These are phyloP conservation scores for Linnemannia schmuckeri DNA, from an alignment of 192 early-diverging fungal genomes.

Conservation along the genomic window DNA sequence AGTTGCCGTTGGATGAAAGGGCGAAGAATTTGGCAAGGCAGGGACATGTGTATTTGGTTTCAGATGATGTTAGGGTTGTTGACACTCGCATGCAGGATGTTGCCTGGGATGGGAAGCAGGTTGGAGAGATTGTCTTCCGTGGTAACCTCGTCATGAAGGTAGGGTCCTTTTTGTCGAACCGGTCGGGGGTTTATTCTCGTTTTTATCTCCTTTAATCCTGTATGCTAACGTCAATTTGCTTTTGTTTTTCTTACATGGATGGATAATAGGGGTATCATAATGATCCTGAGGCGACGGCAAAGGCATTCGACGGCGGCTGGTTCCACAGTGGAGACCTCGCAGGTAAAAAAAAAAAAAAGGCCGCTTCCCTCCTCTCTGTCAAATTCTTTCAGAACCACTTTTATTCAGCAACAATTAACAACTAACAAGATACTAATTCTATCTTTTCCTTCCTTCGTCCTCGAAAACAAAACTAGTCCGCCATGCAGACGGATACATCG, in stretches of 20 bases:
- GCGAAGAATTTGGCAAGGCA: slow-evolving; percentile 63
- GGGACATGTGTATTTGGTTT: slow-evolving; percentile 62
- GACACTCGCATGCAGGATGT: slow-evolving; percentile 60
- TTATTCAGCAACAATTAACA: background rate
- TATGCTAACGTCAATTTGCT: too few species aligned
- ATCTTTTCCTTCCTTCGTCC: background rate
- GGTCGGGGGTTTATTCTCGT: background rate
- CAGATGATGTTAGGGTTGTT: slow-evolving; percentile 67
- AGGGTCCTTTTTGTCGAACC: background rate
- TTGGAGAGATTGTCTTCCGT: slow-evolving; percentile 69
- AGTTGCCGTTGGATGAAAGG: slow-evolving; percentile 43
- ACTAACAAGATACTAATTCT: background rate
- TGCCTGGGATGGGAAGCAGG: slow-evolving; percentile 61
- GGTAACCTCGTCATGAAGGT: slow-evolving; percentile 73
- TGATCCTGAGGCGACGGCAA: slow-evolving; percentile 67
- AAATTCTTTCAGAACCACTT: background rate
- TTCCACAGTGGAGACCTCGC: slow-evolving; percentile 75
- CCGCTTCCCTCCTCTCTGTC: too few species aligned
- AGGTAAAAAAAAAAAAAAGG: slow-evolving; percentile 8
- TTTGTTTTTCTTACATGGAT: background rate
- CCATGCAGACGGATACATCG: slow-evolving; percentile 70
- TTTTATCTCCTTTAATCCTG: background rate
- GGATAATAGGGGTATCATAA: slow-evolving; percentile 45
- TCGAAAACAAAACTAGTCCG: slow-evolving; percentile 45
- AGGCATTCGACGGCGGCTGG: slow-evolving; percentile 67